A percentile compares a stretch with the other conserved stretches of the same genome.
Conservation (phyloP, 2,329 filamentous ascomycete species). For the Penicillium sp. region DNA sequence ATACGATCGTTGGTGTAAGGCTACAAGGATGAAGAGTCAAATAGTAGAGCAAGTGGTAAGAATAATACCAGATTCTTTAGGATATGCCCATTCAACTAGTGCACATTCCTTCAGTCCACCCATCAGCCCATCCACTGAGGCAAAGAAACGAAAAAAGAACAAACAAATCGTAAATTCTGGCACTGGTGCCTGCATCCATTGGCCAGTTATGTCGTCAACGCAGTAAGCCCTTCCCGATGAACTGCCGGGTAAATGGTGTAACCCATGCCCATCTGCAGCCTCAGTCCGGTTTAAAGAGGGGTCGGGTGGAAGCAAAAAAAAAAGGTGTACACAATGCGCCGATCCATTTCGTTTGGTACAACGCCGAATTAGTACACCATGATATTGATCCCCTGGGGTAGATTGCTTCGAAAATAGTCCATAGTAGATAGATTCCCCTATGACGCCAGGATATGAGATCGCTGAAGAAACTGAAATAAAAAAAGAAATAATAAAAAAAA, state of each 20-base stretch:
- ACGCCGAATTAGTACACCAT: constrained; percentile 12
- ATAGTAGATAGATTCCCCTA: constrained; percentile 1
- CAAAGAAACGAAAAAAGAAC: constrained; percentile 1
- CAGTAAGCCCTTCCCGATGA: constrained; percentile 7
- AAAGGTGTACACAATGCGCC: constrained; percentile 4
- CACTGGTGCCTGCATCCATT: constrained; percentile 21
- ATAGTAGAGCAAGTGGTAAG: background rate
- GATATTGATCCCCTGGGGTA: constrained; percentile 11
- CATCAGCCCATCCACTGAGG: background rate
- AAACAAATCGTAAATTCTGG: constrained; percentile 4
- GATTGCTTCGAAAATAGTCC: constrained; percentile 9
- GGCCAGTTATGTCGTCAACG: constrained; percentile 18
- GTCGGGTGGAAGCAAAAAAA: constrained; percentile 5
- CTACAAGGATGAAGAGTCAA: background rate
- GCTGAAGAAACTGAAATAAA: background rate
- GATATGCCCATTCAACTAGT: background rate
- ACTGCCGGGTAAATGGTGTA: background rate
- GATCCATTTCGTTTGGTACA: constrained; percentile 7
- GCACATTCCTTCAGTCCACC: background rate
- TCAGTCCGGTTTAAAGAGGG: constrained; percentile 9
- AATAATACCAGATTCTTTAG: background rate
- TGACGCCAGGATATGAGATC: constrained; percentile 10
- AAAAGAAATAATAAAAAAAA: background rate
- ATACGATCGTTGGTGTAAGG: background rate
- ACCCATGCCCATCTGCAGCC: constrained; percentile 10